Base-by-base conservation (phyloP, 257 asterid species). In the Echites panduratus region DNA sequence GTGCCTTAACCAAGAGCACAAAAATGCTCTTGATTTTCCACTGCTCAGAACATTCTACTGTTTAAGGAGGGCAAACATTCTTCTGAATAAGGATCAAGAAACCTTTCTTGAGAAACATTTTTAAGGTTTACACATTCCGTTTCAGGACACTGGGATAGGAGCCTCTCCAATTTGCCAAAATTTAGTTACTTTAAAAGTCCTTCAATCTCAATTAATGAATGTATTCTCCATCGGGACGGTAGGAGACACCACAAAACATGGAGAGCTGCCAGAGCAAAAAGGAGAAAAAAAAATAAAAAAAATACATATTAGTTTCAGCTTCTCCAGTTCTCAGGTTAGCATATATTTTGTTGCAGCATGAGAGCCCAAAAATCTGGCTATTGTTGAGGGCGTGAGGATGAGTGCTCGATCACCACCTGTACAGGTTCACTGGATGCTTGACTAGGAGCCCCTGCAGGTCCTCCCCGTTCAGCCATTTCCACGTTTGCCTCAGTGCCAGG, bases 401-500 rank as follows among this genome's bases (percentile, higher is more conserved):
- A 58, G 70, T 73, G 87, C 67, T 86, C 91, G 35, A 85, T 88
- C 82, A 79, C 84, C 75, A 86, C 84, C 62, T 84, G 89, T 19
- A 82, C 82, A 9, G 78, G 74, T 76, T 78, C 89, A 9, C 26
- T 29, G 20, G 47, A 78, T 70, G 70, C 86, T 66, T 26, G 57
- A 57, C 64, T 59, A 32, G 72, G 72, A 27, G 81, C 50, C 69
- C 26, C 72, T 4, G 82, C 77, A 48, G 61, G 53, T 64, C 80
- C 80, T 71, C 84, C 79, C 4, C 74, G 70, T 56, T 82, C 82
- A 16, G 81, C 74, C 5, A 77, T 81, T 75, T 73, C 85, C 8
- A 62, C 35, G 14, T 78, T 88, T 2, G 76, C 62, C 63, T 77
- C 83, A 29, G 75, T 66, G 27, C 50, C 81, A 3, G 82, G 57